Base-by-base conservation (phyloP, 1,284 basidiomycete genomes). In the Sporisorium iseilematis-ciliati region DNA sequence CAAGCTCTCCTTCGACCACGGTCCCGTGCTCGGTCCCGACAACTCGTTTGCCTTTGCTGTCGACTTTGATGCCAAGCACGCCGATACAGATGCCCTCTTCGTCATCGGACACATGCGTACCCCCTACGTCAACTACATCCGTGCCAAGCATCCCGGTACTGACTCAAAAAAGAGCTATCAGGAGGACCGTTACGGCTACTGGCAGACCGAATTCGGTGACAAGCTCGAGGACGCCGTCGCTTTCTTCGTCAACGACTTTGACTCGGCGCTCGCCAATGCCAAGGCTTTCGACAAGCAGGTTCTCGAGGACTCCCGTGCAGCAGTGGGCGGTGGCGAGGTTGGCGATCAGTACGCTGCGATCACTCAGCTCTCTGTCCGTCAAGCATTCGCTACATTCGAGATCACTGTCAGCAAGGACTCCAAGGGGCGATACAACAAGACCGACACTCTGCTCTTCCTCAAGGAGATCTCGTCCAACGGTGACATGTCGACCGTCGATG, bases 171-270 rank as follows among this genome's bases (percentile, higher is more conserved):
- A 72, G 64, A 75, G 60, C 62, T 83, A 78, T 61, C 77, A 77
- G 52, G 58, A 83, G 58, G 77, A 81, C 49, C 76, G 80, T 4
- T 83, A 80, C 62, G 83, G 80, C 12, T 82, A 82, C 66, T 84
- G 83, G 83, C 66, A 74, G 62, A 65, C 77, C 57, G 54, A 77
- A 35, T 84, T 78, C 45, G 58, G 62, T 29, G 65, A 77, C 54
- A 69, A 59, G 52, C 63, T 82, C 25, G 88, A 89, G 23, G 83
- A 81, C 41, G 81, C 78, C 4, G 82, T 86, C 25, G 68, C 75
- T 7, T 84, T 86, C 65, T 81, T 83, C 8, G 85, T 91, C 20
- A 89, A 90, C 66, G 90, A 90, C 3, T 92, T 91, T 82, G 91
- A 91, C 77, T 88, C 91, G 69, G 89, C 89, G 86, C 87, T 53